Conservation (phyloP, 768 basidiomycete genomes). For the Lyophyllum shimeji region DNA sequence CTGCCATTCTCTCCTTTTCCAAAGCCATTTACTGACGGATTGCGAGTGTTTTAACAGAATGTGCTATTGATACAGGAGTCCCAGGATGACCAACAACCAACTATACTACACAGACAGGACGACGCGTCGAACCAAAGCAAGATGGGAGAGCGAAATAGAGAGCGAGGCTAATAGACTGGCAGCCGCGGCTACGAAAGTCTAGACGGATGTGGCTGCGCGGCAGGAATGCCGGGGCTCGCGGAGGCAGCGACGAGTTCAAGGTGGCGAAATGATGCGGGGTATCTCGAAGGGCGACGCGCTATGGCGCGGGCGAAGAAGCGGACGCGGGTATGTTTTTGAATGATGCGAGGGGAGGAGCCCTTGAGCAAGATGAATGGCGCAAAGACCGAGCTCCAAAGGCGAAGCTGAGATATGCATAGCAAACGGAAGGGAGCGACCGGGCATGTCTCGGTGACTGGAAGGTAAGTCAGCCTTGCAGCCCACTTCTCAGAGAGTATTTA, state of each 20-base stretch:
- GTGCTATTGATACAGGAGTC: slow-evolving; percentile 2
- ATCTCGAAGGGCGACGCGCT: background rate
- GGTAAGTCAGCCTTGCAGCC: background rate
- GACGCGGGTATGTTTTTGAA: background rate
- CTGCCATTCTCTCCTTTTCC: background rate
- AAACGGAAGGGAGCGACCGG: background rate
- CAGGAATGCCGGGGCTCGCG: background rate
- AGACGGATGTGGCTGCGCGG: background rate
- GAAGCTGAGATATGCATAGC: background rate
- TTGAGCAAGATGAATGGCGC: background rate
- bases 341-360: background rate
- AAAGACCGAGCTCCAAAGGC: background rate
- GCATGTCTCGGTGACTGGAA: background rate
- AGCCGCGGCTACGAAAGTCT: background rate
- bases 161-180: background rate
- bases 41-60: background rate
- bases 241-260: background rate
- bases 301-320: background rate
- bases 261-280: no score
- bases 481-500: background rate
- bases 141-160: background rate
- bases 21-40: background rate
- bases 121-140: background rate
- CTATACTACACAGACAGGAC: background rate
- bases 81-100: background rate